Conservation (phyloP, 768 basidiomycete species). For the Pisolithus microcarpus region DNA sequence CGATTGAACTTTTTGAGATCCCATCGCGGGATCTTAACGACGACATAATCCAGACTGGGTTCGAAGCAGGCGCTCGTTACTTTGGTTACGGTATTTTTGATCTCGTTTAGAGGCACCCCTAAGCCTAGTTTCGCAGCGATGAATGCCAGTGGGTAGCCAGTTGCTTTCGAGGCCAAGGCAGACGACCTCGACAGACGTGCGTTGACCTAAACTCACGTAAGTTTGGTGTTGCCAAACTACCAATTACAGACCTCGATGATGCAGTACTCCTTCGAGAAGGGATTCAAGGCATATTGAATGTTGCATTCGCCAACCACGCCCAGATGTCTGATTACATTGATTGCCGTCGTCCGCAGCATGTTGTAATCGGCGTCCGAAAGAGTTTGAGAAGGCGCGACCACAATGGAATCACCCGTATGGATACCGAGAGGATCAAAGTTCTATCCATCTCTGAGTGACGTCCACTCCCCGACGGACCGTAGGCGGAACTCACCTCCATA, state of each 20-base stretch:
- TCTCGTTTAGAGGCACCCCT: constrained; percentile 93
- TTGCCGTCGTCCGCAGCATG: constrained; percentile 95
- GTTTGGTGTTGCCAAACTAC: constrained; percentile 27
- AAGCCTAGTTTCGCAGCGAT: constrained; percentile 99
- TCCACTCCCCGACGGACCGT: background rate
- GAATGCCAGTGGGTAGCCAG: constrained; percentile 97
- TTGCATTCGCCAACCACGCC: constrained; percentile 94
- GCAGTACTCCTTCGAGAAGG: constrained; percentile 86
- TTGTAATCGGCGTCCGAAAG: constrained; percentile 97
- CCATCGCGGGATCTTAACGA: constrained; percentile 99
- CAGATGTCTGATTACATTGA: constrained; percentile 90
- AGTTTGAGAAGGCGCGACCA: constrained; percentile 97
- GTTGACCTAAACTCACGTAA: constrained; percentile 41
- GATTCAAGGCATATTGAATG: constrained; percentile 97
- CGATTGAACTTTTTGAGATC: constrained; percentile 92
- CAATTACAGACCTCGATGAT: constrained; percentile 98
- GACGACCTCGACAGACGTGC: constrained; percentile 52
- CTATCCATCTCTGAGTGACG: constrained; percentile 33
- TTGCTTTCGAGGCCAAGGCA: constrained; percentile 97
- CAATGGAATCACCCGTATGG: constrained; percentile 98
- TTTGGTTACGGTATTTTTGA: constrained; percentile 98
- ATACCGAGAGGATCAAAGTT: constrained; percentile 99
- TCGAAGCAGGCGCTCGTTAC: constrained; percentile 99
- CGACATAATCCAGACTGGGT: constrained; percentile 97
- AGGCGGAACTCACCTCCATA: constrained; percentile 80